These are phyloP conservation scores for Penicillium sp. DNA, from an alignment of 2,329 filamentous ascomycete genomes.

Conservation along the genomic window DNA sequence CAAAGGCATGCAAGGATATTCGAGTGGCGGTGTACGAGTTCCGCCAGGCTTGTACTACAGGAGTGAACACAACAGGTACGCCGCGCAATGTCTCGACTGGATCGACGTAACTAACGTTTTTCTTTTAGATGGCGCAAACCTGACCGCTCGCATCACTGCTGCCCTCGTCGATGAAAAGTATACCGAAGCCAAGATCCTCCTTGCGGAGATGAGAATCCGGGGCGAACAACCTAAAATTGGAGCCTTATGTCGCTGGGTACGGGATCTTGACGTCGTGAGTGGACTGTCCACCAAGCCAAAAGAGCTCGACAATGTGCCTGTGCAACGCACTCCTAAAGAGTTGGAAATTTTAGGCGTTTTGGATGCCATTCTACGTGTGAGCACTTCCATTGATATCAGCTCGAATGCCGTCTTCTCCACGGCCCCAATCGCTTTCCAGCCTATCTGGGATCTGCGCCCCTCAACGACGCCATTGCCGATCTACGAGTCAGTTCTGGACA, in stretches of 20 bases:
- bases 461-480: slow-evolving; percentile 47
- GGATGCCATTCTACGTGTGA: slow-evolving; percentile 65
- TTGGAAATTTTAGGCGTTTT: slow-evolving; percentile 61
- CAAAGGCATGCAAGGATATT: slow-evolving; percentile 67
- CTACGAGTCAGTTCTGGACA: slow-evolving; percentile 61
- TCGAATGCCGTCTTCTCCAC: slow-evolving; percentile 35
- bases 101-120: slow-evolving; percentile 5
- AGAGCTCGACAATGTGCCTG: slow-evolving; percentile 32
- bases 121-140: slow-evolving; percentile 55
- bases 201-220: slow-evolving; percentile 71
- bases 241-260: slow-evolving; percentile 70
- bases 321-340: slow-evolving; percentile 42
- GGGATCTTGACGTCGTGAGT: slow-evolving; percentile 69
- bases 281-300: slow-evolving; percentile 61
- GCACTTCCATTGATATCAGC: slow-evolving; percentile 58
- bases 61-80: slow-evolving; percentile 59
- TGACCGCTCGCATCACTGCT: slow-evolving; percentile 66
- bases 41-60: slow-evolving; percentile 67
- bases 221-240: slow-evolving; percentile 66
- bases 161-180: slow-evolving; percentile 67
- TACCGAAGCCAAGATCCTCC: slow-evolving; percentile 63
- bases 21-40: slow-evolving; percentile 69
- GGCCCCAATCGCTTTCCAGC: slow-evolving; percentile 58
- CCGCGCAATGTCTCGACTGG: slow-evolving; percentile 10
- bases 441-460: slow-evolving; percentile 61